These are phyloP conservation scores for Hymenoscyphus linearis DNA, from an alignment of 2,329 filamentous ascomycete genomes.

Conservation along the genomic window DNA sequence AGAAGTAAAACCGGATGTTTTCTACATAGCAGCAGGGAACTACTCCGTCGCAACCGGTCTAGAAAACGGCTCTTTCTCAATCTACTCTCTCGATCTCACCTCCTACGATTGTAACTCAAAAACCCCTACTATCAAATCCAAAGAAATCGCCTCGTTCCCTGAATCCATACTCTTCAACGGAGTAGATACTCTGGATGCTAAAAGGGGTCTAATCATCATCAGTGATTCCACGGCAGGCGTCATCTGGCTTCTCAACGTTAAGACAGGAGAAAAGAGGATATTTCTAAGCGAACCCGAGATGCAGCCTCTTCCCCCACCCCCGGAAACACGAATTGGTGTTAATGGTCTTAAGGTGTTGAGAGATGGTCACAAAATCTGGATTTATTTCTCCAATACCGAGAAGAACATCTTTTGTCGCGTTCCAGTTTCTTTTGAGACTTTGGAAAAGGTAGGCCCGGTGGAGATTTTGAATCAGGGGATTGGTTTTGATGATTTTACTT, in stretches of 20 bases:
- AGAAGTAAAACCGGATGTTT: conserved; percentile 29
- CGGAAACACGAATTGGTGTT: conserved; percentile 6
- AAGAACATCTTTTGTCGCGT: conserved; percentile 15
- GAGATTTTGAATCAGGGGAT: conserved; percentile 11
- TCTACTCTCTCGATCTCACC: conserved; percentile 21
- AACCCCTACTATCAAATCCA: conserved; percentile 7
- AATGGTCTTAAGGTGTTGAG: conserved; percentile 15
- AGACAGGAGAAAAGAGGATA: conserved; percentile 16
- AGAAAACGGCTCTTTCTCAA: conserved; percentile 8
- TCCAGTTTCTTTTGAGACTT: conserved; percentile 9
- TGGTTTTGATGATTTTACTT: conserved; percentile 15
- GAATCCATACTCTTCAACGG: conserved; percentile 24
- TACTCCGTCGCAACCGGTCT: conserved; percentile 12
- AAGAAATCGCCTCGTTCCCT: conserved; percentile 17
- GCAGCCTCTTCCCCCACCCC: conserved; percentile 4
- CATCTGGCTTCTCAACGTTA: conserved; percentile 26
- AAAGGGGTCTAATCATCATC: conserved; percentile 19
- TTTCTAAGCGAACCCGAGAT: conserved; percentile 23
- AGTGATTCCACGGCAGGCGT: conserved; percentile 27
- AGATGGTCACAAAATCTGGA: conserved; percentile 4
- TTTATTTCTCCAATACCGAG: conserved; percentile 16
- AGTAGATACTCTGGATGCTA: conserved; percentile 17
- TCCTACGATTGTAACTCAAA: background rate
- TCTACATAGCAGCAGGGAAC: conserved; percentile 25
- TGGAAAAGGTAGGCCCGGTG: conserved; percentile 8